A percentile compares a stretch with the other conserved stretches of the same genome.
Conservation (phyloP, 441 rosid species). For the Pelargonium australe region DNA sequence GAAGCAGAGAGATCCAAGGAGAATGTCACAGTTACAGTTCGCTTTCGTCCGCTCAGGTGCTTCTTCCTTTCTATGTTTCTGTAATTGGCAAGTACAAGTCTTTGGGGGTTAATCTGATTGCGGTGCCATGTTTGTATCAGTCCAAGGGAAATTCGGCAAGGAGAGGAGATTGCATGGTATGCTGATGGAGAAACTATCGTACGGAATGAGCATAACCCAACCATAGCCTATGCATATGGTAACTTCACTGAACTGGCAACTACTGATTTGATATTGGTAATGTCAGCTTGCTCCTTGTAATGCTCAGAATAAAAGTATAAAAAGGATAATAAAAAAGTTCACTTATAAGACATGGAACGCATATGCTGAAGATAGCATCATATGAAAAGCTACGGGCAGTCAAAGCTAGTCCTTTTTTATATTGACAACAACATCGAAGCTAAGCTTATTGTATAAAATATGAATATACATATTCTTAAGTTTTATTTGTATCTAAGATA, state of each 20-base stretch:
- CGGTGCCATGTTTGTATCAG: conserved; percentile 33
- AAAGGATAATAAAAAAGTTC: not conserved
- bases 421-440: no score
- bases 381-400: not conserved
- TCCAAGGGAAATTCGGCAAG: conserved; percentile 94
- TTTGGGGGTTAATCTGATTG: conserved; percentile 19
- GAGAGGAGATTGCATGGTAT: conserved; percentile 99
- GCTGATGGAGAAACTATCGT: conserved; percentile 97
- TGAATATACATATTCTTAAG: not conserved
- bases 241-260: conserved; percentile 22
- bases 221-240: conserved; percentile 95
- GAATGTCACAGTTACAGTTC: conserved; percentile 90
- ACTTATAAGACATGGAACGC: not conserved
- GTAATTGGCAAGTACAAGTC: not conserved
- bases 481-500: no score
- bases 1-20: conserved; percentile 67
- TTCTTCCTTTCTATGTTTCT: not conserved
- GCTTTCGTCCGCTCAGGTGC: conserved; percentile 95
- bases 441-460: not conserved
- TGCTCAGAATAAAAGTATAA: not conserved
- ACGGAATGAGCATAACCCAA: conserved; percentile 75
- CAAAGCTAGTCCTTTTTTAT: no score
- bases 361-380: not conserved
- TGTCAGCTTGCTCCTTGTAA: not conserved
- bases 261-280: not conserved